Evolutionary conservation across 805 yeast genomes (phyloP), one percentile per base, ranked within the genome.

Genomic region (Ogataea saltuana): DNA sequence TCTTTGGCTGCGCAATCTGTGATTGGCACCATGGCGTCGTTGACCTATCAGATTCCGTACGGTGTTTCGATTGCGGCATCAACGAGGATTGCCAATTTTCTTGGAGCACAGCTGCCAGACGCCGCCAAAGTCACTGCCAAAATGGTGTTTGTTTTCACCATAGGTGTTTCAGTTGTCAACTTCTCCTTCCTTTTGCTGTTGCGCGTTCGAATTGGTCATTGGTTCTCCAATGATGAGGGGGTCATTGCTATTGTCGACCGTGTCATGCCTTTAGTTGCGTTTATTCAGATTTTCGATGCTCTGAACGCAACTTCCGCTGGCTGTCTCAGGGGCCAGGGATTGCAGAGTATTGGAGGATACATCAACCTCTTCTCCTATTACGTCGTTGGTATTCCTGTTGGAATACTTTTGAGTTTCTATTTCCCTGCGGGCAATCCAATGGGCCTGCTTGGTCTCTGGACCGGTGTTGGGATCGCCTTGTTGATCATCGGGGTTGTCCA

Each of bases 31-130:
- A 74, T 84, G 38, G 81, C 85, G 43, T 79, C 83, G 0, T 60
- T 85, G 40, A 69, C 82, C 16, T 85, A 83, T 59, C 93, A 85
- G 60, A 67, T 85, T 4, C 90, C 90, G 17, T 83, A 85, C 58
- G 88, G 89, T 12, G 74, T 84, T 28, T 79, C 87, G 7, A 82
- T 85, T 42, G 86, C 90, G 4, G 77, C 85, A 0, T 80, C 88
- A 10, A 84, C 91, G 1, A 74, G 91, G 62, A 76, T 85, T 16
- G 91, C 91, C 4, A 83, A 86, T 71, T 82, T 71, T 49, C 74
- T 85, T 43, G 93, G 93, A 19, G 85, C 88, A 1, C 55, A 57
- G 40, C 42, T 64, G 9, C 61, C 65, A 22, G 36, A 49, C 6
- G 63, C 67, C 18, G 67, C 69, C 3, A 42, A 32, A 10, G 51